Evolutionary conservation across 306 rosid genomes (phyloP).

Genomic region (Canavalia gladiata): DNA sequence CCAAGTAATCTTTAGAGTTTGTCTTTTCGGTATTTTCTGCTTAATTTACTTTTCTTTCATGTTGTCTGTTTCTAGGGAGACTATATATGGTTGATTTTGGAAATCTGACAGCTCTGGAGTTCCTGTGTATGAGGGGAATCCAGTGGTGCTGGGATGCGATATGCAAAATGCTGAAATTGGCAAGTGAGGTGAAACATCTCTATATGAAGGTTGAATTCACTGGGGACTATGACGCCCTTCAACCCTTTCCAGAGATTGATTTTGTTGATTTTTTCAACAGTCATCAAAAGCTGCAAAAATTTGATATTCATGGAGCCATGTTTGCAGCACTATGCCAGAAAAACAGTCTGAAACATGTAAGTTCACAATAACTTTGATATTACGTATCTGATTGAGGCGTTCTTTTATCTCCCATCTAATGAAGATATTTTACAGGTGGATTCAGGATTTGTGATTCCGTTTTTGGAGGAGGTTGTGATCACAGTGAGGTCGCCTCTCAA

Average conservation of each 20-base stretch:
- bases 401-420: constrained; percentile 32
- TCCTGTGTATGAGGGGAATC: constrained; percentile 80
- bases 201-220: constrained; percentile 96
- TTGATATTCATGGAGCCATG: constrained; percentile 98
- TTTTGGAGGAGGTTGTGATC: constrained; percentile 80
- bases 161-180: constrained; percentile 80
- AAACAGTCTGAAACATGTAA: constrained; percentile 86
- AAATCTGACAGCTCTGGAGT: constrained; percentile 75
- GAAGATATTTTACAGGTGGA: constrained; percentile 67
- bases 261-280: constrained; percentile 91
- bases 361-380: constrained; percentile 33
- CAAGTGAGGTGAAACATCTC: constrained; percentile 90
- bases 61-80: constrained; percentile 68
- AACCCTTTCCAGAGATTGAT: constrained; percentile 94
- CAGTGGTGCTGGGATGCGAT: constrained; percentile 98
- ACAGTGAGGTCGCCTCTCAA: constrained; percentile 91
- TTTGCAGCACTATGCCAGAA: constrained; percentile 98
- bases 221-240: constrained; percentile 85
- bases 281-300: constrained; percentile 78
- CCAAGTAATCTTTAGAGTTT: background rate
- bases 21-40: background rate
- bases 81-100: constrained; percentile 92
- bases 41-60: constrained; percentile 13
- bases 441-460: constrained; percentile 77
- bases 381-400: background rate